These are phyloP conservation scores for Puccinia coronata DNA, from an alignment of 1,284 basidiomycete species.

Conservation along the genomic window DNA sequence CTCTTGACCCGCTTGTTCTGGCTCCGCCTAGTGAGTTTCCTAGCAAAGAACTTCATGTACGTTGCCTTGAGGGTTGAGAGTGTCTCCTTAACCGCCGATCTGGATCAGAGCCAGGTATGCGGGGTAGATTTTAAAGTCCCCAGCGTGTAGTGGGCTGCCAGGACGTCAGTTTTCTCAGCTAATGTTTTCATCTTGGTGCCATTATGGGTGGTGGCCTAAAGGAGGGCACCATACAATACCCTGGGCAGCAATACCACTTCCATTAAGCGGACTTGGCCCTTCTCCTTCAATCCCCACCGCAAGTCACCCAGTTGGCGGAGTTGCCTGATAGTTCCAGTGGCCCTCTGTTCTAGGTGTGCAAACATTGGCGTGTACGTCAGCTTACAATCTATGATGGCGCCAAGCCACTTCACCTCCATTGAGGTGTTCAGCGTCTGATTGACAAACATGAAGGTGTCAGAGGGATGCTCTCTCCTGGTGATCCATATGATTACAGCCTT, in stretches of 20 bases:
- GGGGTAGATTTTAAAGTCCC: not conserved
- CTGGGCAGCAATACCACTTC: not conserved
- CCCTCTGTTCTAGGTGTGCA: not conserved
- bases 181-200: not conserved
- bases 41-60: not conserved
- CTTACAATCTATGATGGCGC: not conserved
- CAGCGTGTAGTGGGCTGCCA: not conserved
- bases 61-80: not conserved
- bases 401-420: slow-evolving; percentile 13
- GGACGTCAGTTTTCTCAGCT: not conserved
- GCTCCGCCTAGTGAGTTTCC: not conserved
- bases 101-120: not conserved
- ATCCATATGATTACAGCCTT: not conserved
- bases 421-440: not conserved
- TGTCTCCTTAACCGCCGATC: not conserved
- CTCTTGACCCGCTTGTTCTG: not conserved
- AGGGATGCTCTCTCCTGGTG: not conserved
- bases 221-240: not conserved
- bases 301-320: not conserved
- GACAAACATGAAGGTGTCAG: not conserved
- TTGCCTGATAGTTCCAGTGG: not conserved
- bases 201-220: not conserved
- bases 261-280: not conserved
- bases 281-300: not conserved
- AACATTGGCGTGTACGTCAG: not conserved